Base-by-base conservation (phyloP, 352 stramenopile species). In the Phytophthora foliorum region DNA sequence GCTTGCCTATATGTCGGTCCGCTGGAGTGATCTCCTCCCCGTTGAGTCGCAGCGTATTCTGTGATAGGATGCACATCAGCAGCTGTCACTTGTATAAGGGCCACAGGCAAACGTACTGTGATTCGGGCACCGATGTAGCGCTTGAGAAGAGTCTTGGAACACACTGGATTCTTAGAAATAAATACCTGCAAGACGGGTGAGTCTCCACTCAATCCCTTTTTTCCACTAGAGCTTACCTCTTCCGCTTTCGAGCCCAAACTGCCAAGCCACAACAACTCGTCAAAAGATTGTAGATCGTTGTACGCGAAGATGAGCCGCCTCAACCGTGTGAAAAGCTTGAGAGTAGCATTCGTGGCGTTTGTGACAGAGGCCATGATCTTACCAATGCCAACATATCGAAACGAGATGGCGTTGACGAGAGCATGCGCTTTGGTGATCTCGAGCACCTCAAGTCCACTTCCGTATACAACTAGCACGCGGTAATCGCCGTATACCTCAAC, bases 401-500 rank as follows among this genome's bases (percentile, higher is more conserved):
- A 94, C 24, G 80, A 77, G 54, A 94, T 88, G 13, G 82, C 72
- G 49, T 89, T 84, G 16, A 91, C 79, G 16, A 78, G 67, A 4
- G 73, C 53, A 24, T 90, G 81, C 2, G 76, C 63, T 65, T 90
- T 92, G 27, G 72, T 58, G 49, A 74, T 79, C 42, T 90, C 84
- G 8, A 94, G 80, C 7, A 69, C 80, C 4, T 90, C 83, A 1
- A 94, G 65, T 8, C 80, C 87, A 29, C 90, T 79, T 17, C 87
- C 87, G 45, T 92, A 91, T 24, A 94, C 78, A 24, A 78, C 74
- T 3, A 94, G 63, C 19, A 91, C 80, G 14, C 84, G 81, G 21
- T 81, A 86, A n/a, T 93, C 84, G 6, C 81, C 79, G 27, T 85
- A 78, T 1, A 94, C 78, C 48, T 94, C 85, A 48, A 94, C 75